phyloP scores from a whole-genome alignment of 179 eudicot genomes.

The Patellifolia procumbens region DNA sequence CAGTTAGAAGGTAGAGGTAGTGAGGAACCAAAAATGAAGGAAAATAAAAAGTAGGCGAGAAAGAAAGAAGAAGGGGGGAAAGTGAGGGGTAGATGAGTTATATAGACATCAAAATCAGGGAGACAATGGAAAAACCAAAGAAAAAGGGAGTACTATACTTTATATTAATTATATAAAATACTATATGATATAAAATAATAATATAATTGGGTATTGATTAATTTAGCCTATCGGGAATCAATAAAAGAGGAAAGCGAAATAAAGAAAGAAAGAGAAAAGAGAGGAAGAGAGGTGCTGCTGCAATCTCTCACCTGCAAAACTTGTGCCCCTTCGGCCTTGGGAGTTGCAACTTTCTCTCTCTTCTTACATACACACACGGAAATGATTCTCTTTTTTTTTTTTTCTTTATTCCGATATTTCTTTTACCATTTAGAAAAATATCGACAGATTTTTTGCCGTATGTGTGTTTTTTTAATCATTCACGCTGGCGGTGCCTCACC shows the following conservation, averaged over 20 bases:
- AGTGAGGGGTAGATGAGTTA: conserved; percentile 15
- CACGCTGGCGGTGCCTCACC: conserved; percentile 21
- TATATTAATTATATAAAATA: too few species aligned
- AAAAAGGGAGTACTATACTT: neutral
- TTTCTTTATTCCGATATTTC: too few species aligned
- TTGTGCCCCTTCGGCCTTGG: too few species aligned
- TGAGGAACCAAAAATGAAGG: neutral
- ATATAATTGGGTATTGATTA: neutral
- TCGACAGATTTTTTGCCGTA: neutral
- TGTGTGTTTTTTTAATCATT: neutral
- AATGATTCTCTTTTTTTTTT: too few species aligned
- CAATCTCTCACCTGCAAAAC: conserved; percentile 3
- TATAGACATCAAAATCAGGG: conserved; percentile 17
- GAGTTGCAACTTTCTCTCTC: conserved; percentile 2
- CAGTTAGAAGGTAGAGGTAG: neutral
- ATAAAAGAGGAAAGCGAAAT: conserved; percentile 3
- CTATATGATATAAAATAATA: neutral
- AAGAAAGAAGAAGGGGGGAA: conserved; percentile 14
- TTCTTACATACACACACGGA: neutral
- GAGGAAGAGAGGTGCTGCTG: neutral
- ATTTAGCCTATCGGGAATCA: conserved; percentile 6
- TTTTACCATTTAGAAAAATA: too few species aligned
- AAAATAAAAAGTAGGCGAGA: conserved; percentile 17
- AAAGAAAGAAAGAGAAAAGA: neutral
- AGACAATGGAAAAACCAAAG: neutral